These are phyloP conservation scores for Amanita thiersii DNA, from an alignment of 768 basidiomycete species.

Conservation along the genomic window DNA sequence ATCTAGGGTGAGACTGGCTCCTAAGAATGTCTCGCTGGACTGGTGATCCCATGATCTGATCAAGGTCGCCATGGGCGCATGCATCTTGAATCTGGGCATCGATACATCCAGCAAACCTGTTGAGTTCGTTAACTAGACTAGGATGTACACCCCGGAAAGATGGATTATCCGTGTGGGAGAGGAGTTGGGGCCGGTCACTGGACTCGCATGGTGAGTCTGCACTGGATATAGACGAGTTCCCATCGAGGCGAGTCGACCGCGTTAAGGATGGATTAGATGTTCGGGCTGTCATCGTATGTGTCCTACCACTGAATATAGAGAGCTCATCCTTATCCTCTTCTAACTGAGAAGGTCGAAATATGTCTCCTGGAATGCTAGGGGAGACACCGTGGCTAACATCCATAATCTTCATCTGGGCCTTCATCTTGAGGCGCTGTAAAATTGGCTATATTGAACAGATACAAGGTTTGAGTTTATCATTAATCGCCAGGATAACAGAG, in stretches of 20 bases:
- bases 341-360: slow-evolving; percentile 43
- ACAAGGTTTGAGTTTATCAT: neutral
- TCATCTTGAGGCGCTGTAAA: slow-evolving; percentile 48
- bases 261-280: slow-evolving; percentile 14
- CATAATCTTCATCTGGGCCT: slow-evolving; percentile 47
- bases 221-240: slow-evolving; percentile 1
- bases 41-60: neutral
- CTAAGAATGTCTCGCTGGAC: no score
- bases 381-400: slow-evolving; percentile 40
- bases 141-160: slow-evolving; percentile 47
- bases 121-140: slow-evolving; percentile 45
- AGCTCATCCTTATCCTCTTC: slow-evolving; percentile 57
- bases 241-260: neutral
- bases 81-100: slow-evolving; percentile 41
- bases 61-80: slow-evolving; percentile 11
- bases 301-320: slow-evolving; percentile 71
- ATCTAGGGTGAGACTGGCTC: no score
- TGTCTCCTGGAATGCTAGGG: slow-evolving; percentile 40
- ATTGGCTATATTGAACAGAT: slow-evolving; percentile 45
- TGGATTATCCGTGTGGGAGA: slow-evolving; percentile 22
- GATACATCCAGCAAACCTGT: slow-evolving; percentile 48
- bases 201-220: slow-evolving; percentile 17
- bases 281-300: slow-evolving; percentile 52
- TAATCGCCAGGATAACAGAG: neutral
- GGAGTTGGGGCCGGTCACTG: slow-evolving; percentile 24